Evolutionary conservation across 2,329 filamentous ascomycete species (phyloP).

Genomic region (Penicillium nordicum): DNA sequence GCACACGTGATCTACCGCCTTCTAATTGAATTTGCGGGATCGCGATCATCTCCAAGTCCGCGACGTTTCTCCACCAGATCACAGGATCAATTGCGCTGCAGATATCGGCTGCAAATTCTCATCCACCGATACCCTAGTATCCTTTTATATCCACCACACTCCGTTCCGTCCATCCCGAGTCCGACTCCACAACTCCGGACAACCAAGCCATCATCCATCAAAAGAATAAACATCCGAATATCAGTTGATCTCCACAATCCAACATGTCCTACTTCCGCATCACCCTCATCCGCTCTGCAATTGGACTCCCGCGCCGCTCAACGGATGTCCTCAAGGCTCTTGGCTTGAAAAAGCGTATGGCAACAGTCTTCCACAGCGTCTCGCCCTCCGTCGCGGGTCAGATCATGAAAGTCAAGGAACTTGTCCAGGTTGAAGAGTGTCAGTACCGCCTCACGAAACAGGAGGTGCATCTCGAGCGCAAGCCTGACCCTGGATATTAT

Average conservation of each 20-base stretch:
- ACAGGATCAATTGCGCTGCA: neutral
- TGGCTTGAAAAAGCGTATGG: slow-evolving; percentile 77
- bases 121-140: neutral
- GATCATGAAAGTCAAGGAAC: slow-evolving; percentile 90
- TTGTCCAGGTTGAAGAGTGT: slow-evolving; percentile 79
- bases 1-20: slow-evolving; percentile 36
- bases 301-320: slow-evolving; percentile 78
- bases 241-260: neutral
- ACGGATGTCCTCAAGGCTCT: slow-evolving; percentile 79
- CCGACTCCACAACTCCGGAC: neutral
- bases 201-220: neutral
- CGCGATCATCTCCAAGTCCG: neutral
- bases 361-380: slow-evolving; percentile 86
- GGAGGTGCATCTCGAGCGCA: slow-evolving; percentile 68
- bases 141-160: neutral
- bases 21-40: slow-evolving; percentile 12
- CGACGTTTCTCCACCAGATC: neutral
- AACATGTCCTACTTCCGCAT: slow-evolving; percentile 82
- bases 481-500: slow-evolving; percentile 76
- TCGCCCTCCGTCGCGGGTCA: slow-evolving; percentile 77
- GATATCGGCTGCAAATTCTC: neutral
- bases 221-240: slow-evolving; percentile 3
- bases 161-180: neutral
- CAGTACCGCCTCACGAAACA: slow-evolving; percentile 59
- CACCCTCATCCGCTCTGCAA: slow-evolving; percentile 82